Conservation (phyloP, 805 yeast species). For the Candida morakotiae region DNA sequence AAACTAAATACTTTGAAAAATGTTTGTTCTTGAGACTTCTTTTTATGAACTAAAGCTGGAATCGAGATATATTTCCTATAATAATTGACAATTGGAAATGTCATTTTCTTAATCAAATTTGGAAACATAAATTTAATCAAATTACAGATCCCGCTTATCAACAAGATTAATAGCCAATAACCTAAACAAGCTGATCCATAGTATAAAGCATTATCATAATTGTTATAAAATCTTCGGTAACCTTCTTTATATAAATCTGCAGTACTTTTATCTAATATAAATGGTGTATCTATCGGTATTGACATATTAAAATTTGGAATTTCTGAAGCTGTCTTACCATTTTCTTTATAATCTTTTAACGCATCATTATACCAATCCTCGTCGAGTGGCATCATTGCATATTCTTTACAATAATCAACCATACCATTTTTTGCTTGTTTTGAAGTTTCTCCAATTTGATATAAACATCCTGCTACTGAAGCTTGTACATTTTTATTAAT, state of each 20-base stretch:
- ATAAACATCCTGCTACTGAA: constrained; percentile 26
- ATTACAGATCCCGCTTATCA: constrained; percentile 37
- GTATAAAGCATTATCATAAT: constrained; percentile 39
- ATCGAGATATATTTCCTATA: constrained; percentile 21
- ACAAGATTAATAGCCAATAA: constrained; percentile 44
- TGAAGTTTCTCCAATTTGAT: constrained; percentile 9
- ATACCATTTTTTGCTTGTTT: constrained; percentile 6
- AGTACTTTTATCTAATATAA: constrained; percentile 14
- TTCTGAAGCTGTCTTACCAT: constrained; percentile 15
- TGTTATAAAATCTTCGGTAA: constrained; percentile 17
- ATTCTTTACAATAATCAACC: constrained; percentile 17
- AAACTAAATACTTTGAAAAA: constrained; percentile 3
- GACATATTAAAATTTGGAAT: constrained; percentile 20
- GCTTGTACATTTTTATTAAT: constrained; percentile 22
- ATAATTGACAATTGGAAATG: constrained; percentile 22
- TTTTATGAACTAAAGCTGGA: constrained; percentile 21
- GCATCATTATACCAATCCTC: constrained; percentile 14
- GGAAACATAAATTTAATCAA: constrained; percentile 42
- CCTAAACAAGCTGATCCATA: constrained; percentile 39
- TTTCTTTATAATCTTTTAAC: constrained; percentile 10
- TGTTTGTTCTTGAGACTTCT: constrained; percentile 10
- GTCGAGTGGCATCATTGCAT: constrained; percentile 17
- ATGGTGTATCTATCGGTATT: constrained; percentile 19
- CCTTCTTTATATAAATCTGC: constrained; percentile 11
- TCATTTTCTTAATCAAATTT: constrained; percentile 19